These are phyloP conservation scores for Cladosporium sp. DNA, from an alignment of 2,329 filamentous ascomycete species.

Conservation along the genomic window DNA sequence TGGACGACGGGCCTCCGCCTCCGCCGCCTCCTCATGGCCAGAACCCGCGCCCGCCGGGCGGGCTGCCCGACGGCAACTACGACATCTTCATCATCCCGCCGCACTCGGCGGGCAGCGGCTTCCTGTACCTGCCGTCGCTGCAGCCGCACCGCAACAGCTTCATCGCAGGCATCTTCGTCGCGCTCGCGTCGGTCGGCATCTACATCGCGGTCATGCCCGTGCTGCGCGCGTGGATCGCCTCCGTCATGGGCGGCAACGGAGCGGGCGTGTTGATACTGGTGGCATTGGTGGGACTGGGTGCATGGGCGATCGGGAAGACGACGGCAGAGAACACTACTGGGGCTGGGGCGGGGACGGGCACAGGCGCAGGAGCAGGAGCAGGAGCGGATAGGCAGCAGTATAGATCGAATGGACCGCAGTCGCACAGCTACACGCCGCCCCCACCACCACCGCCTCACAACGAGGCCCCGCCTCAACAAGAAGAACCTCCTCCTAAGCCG, in stretches of 20 bases:
- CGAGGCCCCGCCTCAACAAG: slow-evolving; percentile 15
- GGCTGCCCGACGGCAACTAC: slow-evolving; percentile 82
- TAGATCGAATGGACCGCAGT: slow-evolving; percentile 21
- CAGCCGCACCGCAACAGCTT: slow-evolving; percentile 85
- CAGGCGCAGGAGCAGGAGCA: slow-evolving; percentile 14
- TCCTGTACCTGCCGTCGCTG: slow-evolving; percentile 88
- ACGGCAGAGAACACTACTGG: slow-evolving; percentile 47
- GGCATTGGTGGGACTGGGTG: slow-evolving; percentile 65
- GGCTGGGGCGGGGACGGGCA: slow-evolving; percentile 12
- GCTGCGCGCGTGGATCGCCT: slow-evolving; percentile 65
- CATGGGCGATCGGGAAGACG: slow-evolving; percentile 68
- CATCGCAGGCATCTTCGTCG: slow-evolving; percentile 74
- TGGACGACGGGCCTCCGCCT: slow-evolving; percentile 53
- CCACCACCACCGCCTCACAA: slow-evolving; percentile 18
- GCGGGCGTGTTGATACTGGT: slow-evolving; percentile 67
- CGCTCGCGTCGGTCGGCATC: slow-evolving; percentile 65
- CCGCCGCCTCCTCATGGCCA: slow-evolving; percentile 82
- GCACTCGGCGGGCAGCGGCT: slow-evolving; percentile 80
- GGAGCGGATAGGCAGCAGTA: slow-evolving; percentile 20
- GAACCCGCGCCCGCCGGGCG: slow-evolving; percentile 59
- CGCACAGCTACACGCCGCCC: slow-evolving; percentile 21
- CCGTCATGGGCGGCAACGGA: slow-evolving; percentile 62
- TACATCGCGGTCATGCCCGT: slow-evolving; percentile 68
- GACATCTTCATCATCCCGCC: slow-evolving; percentile 97
- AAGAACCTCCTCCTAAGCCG: slow-evolving; percentile 19